Evolutionary conservation across 331 rosid genomes (phyloP).

Genomic region (Rhamnella rubrinervis): DNA sequence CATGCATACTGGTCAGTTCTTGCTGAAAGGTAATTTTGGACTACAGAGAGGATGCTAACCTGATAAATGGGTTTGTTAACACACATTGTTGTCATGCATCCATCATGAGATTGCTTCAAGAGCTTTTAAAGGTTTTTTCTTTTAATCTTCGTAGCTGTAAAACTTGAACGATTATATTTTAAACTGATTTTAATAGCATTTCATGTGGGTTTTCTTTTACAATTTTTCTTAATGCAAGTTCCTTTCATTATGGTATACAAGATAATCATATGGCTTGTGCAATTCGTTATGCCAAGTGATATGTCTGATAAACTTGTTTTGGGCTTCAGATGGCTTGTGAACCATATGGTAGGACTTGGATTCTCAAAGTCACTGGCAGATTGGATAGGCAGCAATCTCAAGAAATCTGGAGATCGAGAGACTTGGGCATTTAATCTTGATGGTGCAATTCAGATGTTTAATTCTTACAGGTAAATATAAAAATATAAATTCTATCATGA

Average conservation of each 20-base stretch:
- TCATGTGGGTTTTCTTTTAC: no score
- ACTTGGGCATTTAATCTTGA: conserved; percentile 84
- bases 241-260: no score
- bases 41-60: background rate
- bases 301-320: conserved; percentile 5
- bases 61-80: background rate
- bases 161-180: no score
- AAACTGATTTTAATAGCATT: background rate
- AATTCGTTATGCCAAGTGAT: background rate
- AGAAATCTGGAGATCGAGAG: conserved; percentile 74
- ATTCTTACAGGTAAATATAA: conserved; percentile 65
- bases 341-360: conserved; percentile 79
- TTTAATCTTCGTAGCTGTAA: background rate
- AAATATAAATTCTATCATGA: conserved; percentile 13
- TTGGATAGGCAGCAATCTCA: conserved; percentile 89
- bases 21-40: background rate
- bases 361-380: conserved; percentile 78
- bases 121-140: background rate
- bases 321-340: conserved; percentile 86
- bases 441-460: conserved; percentile 76
- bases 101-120: background rate
- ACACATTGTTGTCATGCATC: background rate
- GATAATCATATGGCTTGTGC: background rate
- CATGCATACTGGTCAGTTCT: background rate
- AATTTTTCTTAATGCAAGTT: background rate